A percentile compares a stretch with the other conserved stretches of the same genome.
Conservation (phyloP, 345 rosid species). For the Citrus glauca region DNA sequence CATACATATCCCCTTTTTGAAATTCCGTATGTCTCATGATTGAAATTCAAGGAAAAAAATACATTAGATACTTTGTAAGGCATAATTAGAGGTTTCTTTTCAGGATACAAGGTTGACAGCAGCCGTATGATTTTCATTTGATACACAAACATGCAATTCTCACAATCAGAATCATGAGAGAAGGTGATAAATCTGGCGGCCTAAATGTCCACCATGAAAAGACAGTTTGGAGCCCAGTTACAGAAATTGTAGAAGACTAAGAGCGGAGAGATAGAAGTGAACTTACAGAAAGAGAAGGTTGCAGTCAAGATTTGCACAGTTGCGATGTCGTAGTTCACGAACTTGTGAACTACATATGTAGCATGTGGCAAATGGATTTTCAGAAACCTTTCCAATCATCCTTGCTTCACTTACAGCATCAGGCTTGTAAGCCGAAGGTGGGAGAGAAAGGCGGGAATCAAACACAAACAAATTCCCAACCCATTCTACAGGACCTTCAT, state of each 20-base stretch:
- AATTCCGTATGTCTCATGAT: background rate
- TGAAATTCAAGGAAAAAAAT: background rate
- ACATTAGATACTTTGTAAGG: background rate
- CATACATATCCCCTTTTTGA: background rate
- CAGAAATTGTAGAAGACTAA: background rate
- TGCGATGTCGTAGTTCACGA: conserved; percentile 70
- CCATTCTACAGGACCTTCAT: conserved; percentile 70
- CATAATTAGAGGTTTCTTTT: background rate
- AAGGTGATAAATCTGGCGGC: background rate
- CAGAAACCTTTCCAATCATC: conserved; percentile 17
- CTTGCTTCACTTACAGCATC: conserved; percentile 14
- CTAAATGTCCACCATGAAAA: background rate
- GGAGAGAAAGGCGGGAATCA: conserved; percentile 87
- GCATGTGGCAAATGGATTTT: conserved; percentile 64
- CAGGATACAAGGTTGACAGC: background rate
- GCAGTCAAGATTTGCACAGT: conserved; percentile 94
- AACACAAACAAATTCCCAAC: conserved; percentile 86
- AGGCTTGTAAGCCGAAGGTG: conserved; percentile 59
- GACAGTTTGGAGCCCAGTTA: background rate
- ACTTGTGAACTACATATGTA: conserved; percentile 56
- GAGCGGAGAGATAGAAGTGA: background rate
- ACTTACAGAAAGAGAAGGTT: conserved; percentile 87
- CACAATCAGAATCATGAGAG: background rate
- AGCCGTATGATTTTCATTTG: background rate
- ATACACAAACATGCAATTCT: background rate